These are phyloP conservation scores for Potentilla sterilis DNA, from an alignment of 306 rosid species.

Conservation along the genomic window DNA sequence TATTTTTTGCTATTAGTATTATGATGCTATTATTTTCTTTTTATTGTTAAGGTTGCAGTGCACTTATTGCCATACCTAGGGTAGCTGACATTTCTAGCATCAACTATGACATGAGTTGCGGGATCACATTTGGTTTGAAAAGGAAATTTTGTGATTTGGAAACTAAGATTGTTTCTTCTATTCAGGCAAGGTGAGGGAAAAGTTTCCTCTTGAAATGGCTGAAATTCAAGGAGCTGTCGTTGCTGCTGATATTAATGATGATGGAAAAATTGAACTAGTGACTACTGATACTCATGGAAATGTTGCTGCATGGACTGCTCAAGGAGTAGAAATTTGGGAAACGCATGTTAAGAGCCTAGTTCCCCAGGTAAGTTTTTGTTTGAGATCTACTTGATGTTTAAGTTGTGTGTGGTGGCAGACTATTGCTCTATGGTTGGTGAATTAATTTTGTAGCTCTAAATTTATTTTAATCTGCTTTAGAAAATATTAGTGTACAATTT, in stretches of 20 bases:
- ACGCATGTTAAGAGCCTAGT: constrained; percentile 83
- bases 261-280: constrained; percentile 95
- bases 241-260: constrained; percentile 98
- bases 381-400: constrained; percentile 8
- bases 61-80: background rate
- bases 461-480: background rate
- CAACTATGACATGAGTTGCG: constrained; percentile 4
- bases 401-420: background rate
- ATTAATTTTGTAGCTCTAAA: background rate
- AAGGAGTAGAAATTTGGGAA: constrained; percentile 89
- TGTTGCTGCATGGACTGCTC: constrained; percentile 93
- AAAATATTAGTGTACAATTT: background rate
- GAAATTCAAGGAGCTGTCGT: constrained; percentile 87
- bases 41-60: background rate
- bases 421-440: background rate
- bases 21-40: constrained; percentile 1
- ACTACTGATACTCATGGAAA: constrained; percentile 91
- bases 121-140: background rate
- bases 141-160: background rate
- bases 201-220: constrained; percentile 98
- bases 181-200: constrained; percentile 83
- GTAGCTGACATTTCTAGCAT: background rate
- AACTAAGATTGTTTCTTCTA: constrained; percentile 28
- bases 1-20: background rate
- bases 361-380: constrained; percentile 63